These are phyloP conservation scores for Acanthamoeba lenticulata DNA, from an alignment of 208 protist species.

Conservation along the genomic window DNA sequence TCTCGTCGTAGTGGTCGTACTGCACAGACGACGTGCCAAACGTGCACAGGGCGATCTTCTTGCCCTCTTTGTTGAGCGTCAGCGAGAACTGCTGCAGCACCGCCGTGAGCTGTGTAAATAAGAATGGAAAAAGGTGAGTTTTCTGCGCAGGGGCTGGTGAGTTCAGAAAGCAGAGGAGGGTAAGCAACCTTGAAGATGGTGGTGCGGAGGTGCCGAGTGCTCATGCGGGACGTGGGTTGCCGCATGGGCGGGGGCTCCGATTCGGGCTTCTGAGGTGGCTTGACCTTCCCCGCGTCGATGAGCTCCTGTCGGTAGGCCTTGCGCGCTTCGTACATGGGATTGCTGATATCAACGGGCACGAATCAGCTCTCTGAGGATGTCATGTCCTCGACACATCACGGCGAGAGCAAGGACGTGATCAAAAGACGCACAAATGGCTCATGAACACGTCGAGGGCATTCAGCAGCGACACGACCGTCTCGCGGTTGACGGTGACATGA, in stretches of 20 bases:
- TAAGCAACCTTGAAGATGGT: slow-evolving; percentile 43
- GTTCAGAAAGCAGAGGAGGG: not conserved
- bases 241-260: not conserved
- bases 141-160: no score
- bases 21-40: slow-evolving; percentile 16
- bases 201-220: slow-evolving; percentile 4
- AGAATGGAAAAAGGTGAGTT: no score
- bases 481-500: slow-evolving; percentile 10
- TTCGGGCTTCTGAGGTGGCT: slow-evolving; percentile 2
- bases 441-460: slow-evolving; percentile 62
- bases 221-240: slow-evolving; percentile 10
- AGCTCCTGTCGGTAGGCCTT: not conserved
- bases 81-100: slow-evolving; percentile 15
- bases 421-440: slow-evolving; percentile 45
- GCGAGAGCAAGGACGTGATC: not conserved
- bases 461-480: slow-evolving; percentile 62
- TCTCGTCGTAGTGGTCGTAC: slow-evolving; percentile 13
- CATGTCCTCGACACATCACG: not conserved
- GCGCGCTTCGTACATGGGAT: slow-evolving; percentile 39
- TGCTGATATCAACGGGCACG: not conserved
- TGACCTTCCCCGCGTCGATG: not conserved
- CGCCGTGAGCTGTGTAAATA: slow-evolving; percentile 23
- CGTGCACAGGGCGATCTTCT: slow-evolving; percentile 53
- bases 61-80: slow-evolving; percentile 47
- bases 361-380: not conserved